These are phyloP conservation scores for Capsicum pubescens DNA, from an alignment of 257 asterid genomes.

Conservation along the genomic window DNA sequence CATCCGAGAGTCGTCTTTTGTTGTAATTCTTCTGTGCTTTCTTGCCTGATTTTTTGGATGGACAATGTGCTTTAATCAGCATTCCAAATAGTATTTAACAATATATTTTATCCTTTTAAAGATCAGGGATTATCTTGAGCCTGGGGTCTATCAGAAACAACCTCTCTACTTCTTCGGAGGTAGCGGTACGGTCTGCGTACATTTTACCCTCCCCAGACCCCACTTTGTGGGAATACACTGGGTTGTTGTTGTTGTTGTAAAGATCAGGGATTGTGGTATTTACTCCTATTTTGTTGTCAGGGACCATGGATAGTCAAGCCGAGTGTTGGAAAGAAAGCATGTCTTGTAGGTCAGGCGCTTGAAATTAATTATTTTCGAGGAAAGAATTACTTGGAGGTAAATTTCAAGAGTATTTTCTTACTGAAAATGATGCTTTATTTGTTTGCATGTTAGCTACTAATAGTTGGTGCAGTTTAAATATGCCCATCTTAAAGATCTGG, in stretches of 20 bases:
- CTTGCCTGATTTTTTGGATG: neutral
- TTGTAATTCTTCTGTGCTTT: constrained; percentile 1
- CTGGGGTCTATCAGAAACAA: too few species aligned
- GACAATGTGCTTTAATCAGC: constrained; percentile 22
- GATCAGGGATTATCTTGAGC: neutral
- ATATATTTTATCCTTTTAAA: neutral
- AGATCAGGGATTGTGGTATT: neutral
- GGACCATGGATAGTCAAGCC: constrained; percentile 99
- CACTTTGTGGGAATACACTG: too few species aligned
- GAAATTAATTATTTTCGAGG: constrained; percentile 83
- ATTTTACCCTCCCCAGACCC: too few species aligned
- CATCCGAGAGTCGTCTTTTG: neutral
- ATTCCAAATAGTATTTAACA: neutral
- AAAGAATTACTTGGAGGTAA: constrained; percentile 95
- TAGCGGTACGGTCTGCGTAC: too few species aligned
- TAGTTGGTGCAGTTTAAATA: neutral
- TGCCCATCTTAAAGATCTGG: neutral
- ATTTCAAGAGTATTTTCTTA: neutral
- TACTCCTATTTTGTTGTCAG: constrained; percentile 47
- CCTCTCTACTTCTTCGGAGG: too few species aligned
- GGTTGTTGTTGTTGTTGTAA: too few species aligned
- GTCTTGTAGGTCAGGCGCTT: constrained; percentile 84
- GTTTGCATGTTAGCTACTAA: neutral
- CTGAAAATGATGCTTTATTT: constrained; percentile 11
- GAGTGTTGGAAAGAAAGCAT: constrained; percentile 89